Conservation (phyloP, 2,329 filamentous ascomycete species). For the Phoma sp. region DNA sequence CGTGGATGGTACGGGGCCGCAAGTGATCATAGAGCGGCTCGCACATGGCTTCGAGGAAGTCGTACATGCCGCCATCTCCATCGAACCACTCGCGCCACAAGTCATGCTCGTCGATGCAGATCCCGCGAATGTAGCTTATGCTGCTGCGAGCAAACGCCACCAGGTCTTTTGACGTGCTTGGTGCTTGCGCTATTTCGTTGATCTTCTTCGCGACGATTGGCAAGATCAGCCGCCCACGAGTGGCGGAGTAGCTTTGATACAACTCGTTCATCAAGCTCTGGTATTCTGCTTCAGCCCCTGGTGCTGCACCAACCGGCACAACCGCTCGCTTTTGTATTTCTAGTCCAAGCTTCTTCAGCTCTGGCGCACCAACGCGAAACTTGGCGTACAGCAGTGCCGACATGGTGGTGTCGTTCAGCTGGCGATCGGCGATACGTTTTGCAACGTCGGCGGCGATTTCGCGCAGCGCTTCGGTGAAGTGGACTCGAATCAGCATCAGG, state of each 20-base stretch:
- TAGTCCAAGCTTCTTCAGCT: constrained; percentile 70
- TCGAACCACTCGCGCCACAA: constrained; percentile 73
- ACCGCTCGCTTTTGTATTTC: constrained; percentile 73
- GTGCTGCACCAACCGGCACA: constrained; percentile 65
- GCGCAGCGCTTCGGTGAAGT: constrained; percentile 69
- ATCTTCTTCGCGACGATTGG: constrained; percentile 70
- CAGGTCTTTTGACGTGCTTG: constrained; percentile 68
- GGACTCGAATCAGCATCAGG: constrained; percentile 70
- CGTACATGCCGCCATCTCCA: constrained; percentile 67
- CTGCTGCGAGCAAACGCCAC: constrained; percentile 69
- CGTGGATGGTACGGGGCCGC: constrained; percentile 70
- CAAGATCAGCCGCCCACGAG: constrained; percentile 64
- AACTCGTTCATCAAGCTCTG: constrained; percentile 71
- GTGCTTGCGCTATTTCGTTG: constrained; percentile 62
- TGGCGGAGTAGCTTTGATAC: constrained; percentile 69
- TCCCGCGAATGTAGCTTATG: constrained; percentile 70
- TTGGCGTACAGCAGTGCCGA: constrained; percentile 76
- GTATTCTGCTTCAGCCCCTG: constrained; percentile 68
- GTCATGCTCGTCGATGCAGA: constrained; percentile 72
- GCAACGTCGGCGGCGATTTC: constrained; percentile 69
- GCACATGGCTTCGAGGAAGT: constrained; percentile 71
- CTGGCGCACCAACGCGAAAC: constrained; percentile 70
- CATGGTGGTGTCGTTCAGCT: constrained; percentile 74
- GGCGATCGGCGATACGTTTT: constrained; percentile 70
- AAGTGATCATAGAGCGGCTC: constrained; percentile 73